Base-by-base conservation (phyloP, 2,329 filamentous ascomycete species). In the Venturia oleaginea region DNA sequence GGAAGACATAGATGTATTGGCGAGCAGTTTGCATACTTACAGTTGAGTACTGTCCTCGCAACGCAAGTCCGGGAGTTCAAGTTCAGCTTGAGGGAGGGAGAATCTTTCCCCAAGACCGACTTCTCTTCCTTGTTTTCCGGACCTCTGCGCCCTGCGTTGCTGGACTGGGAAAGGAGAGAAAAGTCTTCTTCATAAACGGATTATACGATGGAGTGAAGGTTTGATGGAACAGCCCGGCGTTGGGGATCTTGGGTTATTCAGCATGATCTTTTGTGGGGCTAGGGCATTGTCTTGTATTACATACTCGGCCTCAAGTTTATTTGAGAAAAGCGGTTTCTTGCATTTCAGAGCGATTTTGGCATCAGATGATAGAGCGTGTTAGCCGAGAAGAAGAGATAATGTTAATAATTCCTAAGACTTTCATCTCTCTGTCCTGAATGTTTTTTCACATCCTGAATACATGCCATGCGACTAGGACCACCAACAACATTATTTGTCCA, bases 1-100 rank as follows among this genome's bases (percentile, higher is more conserved):
- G 93, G 93, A 51, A 83, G 93, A 69, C 93, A 97, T 78, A 84
- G 93, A 69, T 97, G 93, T 78, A 97, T 97, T 72, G 93, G 93
- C 68, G 93, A 97, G 81, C 91, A 96, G 72, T 97, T 97, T 75
- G 93, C 93, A 69, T 96, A 95, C 74, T 83, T 95, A 65, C 93
- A 97, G 78, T 81, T 97, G 67, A 88, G 92, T 74, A 92, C 91
- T 55, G 95, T 97, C 69, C 80, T 88, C 15, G 91, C 87, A 61
- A 86, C 86, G 65, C 79, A 92, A 68, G 89, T 96, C 48, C 84
- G 91, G 61, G 75, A 86, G 63, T 90, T 96, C 80, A 93, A 91
- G 79, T 85, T 96, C 74, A 81, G 83, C 72, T 95, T 91, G 70
- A 75, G 86, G 2, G 86, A 89, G 70, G 88, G 89, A n/a, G 84